Evolutionary conservation across 1,139 yeast genomes (phyloP).

Genomic region (Suhomyces taliae): DNA sequence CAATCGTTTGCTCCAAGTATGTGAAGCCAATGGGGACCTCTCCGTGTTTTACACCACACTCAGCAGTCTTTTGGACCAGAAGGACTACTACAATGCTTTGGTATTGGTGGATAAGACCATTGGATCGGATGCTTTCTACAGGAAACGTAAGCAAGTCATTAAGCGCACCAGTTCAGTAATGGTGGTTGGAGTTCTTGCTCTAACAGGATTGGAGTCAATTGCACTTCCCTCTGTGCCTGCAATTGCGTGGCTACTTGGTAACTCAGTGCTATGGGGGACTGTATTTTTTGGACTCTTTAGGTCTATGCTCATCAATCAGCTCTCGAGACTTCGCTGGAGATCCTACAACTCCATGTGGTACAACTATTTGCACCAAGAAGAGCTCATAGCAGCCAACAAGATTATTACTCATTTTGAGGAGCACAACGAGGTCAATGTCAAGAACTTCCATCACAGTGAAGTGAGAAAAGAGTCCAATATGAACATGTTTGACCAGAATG

Average conservation of each 20-base stretch:
- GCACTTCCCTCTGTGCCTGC: conserved; percentile 16
- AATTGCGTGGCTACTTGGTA: conserved; percentile 11
- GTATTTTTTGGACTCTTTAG: conserved; percentile 12
- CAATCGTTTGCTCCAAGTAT: conserved; percentile 17
- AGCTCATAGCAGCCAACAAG: conserved; percentile 30
- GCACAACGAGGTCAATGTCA: conserved; percentile 38
- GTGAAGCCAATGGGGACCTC: conserved; percentile 5
- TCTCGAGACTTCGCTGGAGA: conserved; percentile 39
- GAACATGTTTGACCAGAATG: conserved; percentile 22
- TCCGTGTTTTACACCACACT: conserved; percentile 19
- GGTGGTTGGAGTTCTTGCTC: not conserved
- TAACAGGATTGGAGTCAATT: conserved; percentile 2
- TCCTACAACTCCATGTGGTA: conserved; percentile 25
- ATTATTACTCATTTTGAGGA: conserved; percentile 42
- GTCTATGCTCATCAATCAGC: conserved; percentile 16
- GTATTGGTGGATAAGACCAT: conserved; percentile 31
- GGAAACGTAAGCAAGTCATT: not conserved
- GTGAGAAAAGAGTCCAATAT: conserved; percentile 25
- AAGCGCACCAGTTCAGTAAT: not conserved
- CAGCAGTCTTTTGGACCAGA: conserved; percentile 24
- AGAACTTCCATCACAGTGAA: conserved; percentile 38
- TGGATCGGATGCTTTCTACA: conserved; percentile 4
- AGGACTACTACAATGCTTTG: conserved; percentile 37
- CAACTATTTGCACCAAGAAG: conserved; percentile 28
- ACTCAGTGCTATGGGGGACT: conserved; percentile 9